These are phyloP conservation scores for Boletus subcaerulescens DNA, from an alignment of 768 basidiomycete species.

Conservation along the genomic window DNA sequence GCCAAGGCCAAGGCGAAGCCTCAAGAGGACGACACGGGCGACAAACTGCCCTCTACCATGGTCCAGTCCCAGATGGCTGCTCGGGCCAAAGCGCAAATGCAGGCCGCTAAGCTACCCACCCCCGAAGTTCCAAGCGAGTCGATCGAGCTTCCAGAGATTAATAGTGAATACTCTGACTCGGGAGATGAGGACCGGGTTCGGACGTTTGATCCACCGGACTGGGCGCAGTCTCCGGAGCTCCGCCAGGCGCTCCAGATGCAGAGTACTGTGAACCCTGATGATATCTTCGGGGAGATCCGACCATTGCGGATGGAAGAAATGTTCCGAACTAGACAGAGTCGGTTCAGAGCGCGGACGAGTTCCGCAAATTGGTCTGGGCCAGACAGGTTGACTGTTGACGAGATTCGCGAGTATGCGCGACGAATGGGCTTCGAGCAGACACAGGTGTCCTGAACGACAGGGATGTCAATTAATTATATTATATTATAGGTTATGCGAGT, in stretches of 20 bases:
- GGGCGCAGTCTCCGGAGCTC: slow-evolving; percentile 92
- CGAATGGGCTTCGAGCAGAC: slow-evolving; percentile 78
- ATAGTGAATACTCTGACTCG: slow-evolving; percentile 96
- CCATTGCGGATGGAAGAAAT: slow-evolving; percentile 92
- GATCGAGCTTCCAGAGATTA: slow-evolving; percentile 92
- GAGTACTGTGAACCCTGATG: slow-evolving; percentile 84
- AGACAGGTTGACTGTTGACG: slow-evolving; percentile 81
- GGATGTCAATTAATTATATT: slow-evolving; percentile 6
- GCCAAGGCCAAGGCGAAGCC: slow-evolving; percentile 47
- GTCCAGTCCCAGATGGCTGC: slow-evolving; percentile 71
- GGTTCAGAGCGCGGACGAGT: slow-evolving; percentile 87
- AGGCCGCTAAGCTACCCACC: slow-evolving; percentile 49
- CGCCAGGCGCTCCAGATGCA: slow-evolving; percentile 76
- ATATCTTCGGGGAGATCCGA: slow-evolving; percentile 87
- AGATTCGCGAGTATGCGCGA: slow-evolving; percentile 83
- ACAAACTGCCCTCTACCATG: slow-evolving; percentile 56
- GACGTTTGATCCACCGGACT: slow-evolving; percentile 74
- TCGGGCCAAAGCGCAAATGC: slow-evolving; percentile 62
- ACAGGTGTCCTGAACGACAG: slow-evolving; percentile 12
- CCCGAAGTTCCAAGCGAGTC: slow-evolving; percentile 65
- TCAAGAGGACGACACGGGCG: slow-evolving; percentile 48
- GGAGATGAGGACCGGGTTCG: slow-evolving; percentile 81
- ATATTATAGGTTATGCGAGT: too few species aligned
- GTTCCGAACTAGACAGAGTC: slow-evolving; percentile 73
- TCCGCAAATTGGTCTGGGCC: slow-evolving; percentile 96